A percentile compares a stretch with the other conserved stretches of the same genome.
Conservation (phyloP, 805 yeast genomes). For the Sugiyamaella americana region DNA sequence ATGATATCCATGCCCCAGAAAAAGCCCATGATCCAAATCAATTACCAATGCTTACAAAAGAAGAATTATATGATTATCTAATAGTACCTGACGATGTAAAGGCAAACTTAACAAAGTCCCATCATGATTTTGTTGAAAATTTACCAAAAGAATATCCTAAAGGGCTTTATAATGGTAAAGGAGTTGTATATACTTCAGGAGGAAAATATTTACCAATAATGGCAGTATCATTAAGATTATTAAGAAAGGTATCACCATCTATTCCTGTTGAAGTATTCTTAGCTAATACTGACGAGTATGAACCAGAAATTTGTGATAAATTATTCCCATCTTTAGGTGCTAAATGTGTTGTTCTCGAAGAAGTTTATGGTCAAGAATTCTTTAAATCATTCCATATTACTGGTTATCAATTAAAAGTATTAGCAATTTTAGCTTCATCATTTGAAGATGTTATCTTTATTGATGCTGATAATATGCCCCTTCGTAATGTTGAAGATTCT, state of each 20-base stretch:
- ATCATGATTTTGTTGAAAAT: conserved; percentile 38
- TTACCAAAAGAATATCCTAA: conserved; percentile 35
- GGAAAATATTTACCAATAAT: conserved; percentile 72
- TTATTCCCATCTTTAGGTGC: conserved; percentile 59
- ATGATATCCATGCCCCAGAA: conserved; percentile 35
- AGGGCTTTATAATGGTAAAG: conserved; percentile 35
- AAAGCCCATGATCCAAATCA: conserved; percentile 22
- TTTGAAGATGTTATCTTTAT: conserved; percentile 65
- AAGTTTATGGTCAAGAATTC: conserved; percentile 52
- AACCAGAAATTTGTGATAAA: conserved; percentile 59
- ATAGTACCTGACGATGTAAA: conserved; percentile 41
- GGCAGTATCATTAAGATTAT: conserved; percentile 53
- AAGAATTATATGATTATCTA: conserved; percentile 45
- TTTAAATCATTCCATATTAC: conserved; percentile 44
- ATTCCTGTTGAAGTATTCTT: conserved; percentile 79
- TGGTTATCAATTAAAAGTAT: conserved; percentile 64
- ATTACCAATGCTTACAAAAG: conserved; percentile 44
- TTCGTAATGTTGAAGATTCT: conserved; percentile 53
- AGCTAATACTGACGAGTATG: conserved; percentile 65
- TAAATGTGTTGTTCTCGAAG: conserved; percentile 58
- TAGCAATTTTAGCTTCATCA: conserved; percentile 65
- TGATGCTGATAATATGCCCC: conserved; percentile 74
- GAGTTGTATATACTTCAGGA: conserved; percentile 72
- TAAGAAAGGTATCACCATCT: conserved; percentile 60
- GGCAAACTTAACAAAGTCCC: conserved; percentile 42